These are phyloP conservation scores for Thozetella sp. DNA, from an alignment of 495 filamentous ascomycete genomes.

Conservation along the genomic window DNA sequence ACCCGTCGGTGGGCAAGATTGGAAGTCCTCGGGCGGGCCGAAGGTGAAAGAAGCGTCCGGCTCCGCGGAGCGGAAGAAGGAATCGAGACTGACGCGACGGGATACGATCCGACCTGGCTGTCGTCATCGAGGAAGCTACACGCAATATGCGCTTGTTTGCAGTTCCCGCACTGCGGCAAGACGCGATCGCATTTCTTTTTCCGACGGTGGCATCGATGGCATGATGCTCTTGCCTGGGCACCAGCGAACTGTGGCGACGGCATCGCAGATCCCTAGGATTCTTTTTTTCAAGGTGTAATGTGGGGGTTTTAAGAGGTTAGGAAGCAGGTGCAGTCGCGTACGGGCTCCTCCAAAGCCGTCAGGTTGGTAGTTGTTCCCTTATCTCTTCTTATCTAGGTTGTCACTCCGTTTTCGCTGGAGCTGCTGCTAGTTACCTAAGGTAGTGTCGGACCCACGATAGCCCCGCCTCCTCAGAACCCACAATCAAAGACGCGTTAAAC, in stretches of 20 bases:
- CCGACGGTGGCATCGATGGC: slow-evolving; percentile 34
- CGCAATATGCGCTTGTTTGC: slow-evolving; percentile 26
- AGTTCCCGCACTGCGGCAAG: slow-evolving; percentile 34
- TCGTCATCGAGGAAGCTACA: slow-evolving; percentile 40
- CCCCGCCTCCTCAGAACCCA: too few species aligned
- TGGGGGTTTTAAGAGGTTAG: too few species aligned
- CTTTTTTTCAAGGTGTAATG: too few species aligned
- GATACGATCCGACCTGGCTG: slow-evolving; percentile 33
- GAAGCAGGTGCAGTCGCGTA: too few species aligned
- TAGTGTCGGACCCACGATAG: too few species aligned
- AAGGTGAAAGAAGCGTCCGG: background rate
- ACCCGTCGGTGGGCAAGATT: background rate
- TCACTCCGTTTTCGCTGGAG: too few species aligned
- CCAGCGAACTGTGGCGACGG: background rate
- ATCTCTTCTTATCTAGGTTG: too few species aligned
- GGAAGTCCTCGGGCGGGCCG: background rate
- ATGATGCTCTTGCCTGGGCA: slow-evolving; percentile 28
- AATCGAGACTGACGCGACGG: slow-evolving; percentile 32
- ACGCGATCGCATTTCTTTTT: slow-evolving; percentile 40
- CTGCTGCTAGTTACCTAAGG: too few species aligned
- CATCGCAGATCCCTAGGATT: too few species aligned
- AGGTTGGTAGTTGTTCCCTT: too few species aligned
- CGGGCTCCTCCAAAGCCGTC: too few species aligned
- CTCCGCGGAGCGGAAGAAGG: background rate
- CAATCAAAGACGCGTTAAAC: too few species aligned